A percentile compares a stretch with the other conserved stretches of the same genome.
Conservation (phyloP, 148 eudicot genomes). For the Suaeda aralocaspica region DNA sequence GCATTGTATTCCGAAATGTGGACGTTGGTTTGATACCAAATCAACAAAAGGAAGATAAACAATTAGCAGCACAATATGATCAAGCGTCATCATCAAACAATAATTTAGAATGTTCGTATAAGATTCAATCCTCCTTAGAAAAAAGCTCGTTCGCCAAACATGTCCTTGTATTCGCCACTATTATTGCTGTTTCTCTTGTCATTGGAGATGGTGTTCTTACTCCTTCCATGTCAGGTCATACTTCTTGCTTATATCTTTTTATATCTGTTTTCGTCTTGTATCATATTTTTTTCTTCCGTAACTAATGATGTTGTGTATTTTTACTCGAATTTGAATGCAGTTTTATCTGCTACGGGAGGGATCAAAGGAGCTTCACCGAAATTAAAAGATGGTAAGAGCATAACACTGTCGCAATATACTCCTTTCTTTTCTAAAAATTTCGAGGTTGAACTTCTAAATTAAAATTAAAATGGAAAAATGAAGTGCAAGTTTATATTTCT, state of each 20-base stretch:
- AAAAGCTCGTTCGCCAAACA: conserved; percentile 27
- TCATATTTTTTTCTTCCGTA: too few species aligned
- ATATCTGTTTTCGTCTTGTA: too few species aligned
- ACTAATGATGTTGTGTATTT: too few species aligned
- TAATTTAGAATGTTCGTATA: conserved; percentile 21
- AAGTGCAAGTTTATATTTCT: too few species aligned
- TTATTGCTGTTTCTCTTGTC: conserved; percentile 42
- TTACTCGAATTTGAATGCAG: conserved; percentile 23
- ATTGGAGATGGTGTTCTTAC: conserved; percentile 54
- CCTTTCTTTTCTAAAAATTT: too few species aligned
- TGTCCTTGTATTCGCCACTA: conserved; percentile 33
- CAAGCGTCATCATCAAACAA: conserved; percentile 23
- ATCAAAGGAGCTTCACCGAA: conserved; percentile 30
- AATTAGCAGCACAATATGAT: conserved; percentile 39
- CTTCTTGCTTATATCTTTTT: too few species aligned
- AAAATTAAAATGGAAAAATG: too few species aligned
- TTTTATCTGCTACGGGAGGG: conserved; percentile 44
- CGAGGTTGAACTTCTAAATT: too few species aligned
- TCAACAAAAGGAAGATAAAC: conserved; percentile 36
- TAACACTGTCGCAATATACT: too few species aligned
- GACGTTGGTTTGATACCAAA: conserved; percentile 42
- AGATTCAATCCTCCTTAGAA: conserved; percentile 32
- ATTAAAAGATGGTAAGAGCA: conserved; percentile 39
- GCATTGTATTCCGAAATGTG: conserved; percentile 48
- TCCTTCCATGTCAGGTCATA: conserved; percentile 42